Evolutionary conservation across 306 rosid species (phyloP), one percentile per base, ranked within the genome.

Genomic region (Lathyrus aphaca): DNA sequence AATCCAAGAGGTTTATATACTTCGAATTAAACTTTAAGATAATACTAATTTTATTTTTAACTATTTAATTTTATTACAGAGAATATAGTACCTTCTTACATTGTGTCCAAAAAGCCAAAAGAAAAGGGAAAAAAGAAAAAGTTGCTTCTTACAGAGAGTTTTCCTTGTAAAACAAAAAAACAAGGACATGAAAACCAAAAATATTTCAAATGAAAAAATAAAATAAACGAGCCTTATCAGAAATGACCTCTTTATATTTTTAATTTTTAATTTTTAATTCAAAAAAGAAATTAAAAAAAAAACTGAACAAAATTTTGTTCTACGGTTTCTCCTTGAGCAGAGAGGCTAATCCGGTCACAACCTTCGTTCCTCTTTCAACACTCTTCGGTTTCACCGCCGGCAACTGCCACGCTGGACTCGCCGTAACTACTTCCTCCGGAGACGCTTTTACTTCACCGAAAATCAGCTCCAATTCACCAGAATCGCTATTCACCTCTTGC

Each of bases 261-360:
- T 19, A 19, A 19, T 14, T 73, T 80, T 70, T 75, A 50, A 50
- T 18, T 53, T 53, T 53, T 75, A 65, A 64, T 57, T 16, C 15
- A 59, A 40, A 62, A 39, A 18, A 19, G 23, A 14, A 21, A 40
- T 49, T 18, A 1, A 19, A 14, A 21, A 40, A 69, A 15, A 12
- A 4, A 23, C 5, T 37, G 9, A 54, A 74, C 82, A 77, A 81
- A 81, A 81, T 69, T 85, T 83, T 71, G n/a, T 13, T 27, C 81
- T 80, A 88, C n/a, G 96, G 73, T 83, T 83, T 94, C 35, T 91
- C 91, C 76, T 66, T 84, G 61, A 94, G 92, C 6, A 94, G 92
- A 48, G 89, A 91, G 70, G 99, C 99, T 73, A 94, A 84, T 50
- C 99, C 99, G 66, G 99, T 87, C 18, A 94, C 99, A 6, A 89